phyloP scores from a whole-genome alignment of 305 asterid species.

The Plantago coronopus region DNA sequence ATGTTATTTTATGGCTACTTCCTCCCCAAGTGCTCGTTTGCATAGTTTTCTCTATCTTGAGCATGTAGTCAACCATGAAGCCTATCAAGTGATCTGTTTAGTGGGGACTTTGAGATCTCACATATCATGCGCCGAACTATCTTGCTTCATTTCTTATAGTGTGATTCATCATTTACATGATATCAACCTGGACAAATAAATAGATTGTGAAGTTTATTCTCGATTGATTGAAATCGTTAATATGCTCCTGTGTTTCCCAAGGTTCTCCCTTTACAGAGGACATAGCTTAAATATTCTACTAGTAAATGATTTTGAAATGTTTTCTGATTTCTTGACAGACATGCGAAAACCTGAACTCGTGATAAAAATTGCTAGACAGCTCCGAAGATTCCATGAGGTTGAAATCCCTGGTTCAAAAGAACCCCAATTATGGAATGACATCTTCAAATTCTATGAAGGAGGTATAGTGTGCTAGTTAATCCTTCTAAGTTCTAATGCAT shows the following conservation, averaged over 20 bases:
- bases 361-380: conserved; percentile 79
- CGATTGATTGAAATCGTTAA: neutral
- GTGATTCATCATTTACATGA: neutral
- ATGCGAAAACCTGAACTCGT: conserved; percentile 76
- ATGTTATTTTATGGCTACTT: conserved; percentile 13
- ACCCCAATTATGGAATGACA: conserved; percentile 87
- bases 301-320: neutral
- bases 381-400: conserved; percentile 76
- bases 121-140: neutral
- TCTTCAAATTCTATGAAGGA: conserved; percentile 58
- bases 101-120: neutral
- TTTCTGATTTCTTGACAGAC: conserved; percentile 42
- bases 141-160: neutral
- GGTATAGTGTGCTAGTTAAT: conserved; percentile 40
- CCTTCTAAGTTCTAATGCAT: conserved; percentile 14
- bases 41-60: neutral
- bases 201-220: neutral
- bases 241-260: neutral
- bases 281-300: neutral
- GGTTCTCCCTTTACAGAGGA: neutral
- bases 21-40: conserved; percentile 12
- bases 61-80: conserved; percentile 17
- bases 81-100: neutral
- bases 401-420: conserved; percentile 83
- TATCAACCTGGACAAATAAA: neutral